A percentile compares a stretch with the other conserved stretches of the same genome.
Evolutionary conservation across 331 rosid genomes (phyloP).

Genomic region (Prunus yedoensis): DNA sequence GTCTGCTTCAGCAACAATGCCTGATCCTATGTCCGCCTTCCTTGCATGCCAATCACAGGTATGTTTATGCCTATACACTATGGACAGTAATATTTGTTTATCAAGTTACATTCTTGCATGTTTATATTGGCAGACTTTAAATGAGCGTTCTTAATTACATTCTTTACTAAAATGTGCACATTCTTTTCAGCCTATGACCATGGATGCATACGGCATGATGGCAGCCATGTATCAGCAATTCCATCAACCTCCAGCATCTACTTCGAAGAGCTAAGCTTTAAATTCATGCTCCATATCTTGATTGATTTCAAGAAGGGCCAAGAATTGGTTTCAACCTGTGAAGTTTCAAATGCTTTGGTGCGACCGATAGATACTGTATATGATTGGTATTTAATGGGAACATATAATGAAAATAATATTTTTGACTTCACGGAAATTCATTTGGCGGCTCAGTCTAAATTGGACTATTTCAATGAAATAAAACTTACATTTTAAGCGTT

Average conservation of each 20-base stretch:
- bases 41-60: conserved; percentile 81
- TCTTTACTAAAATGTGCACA: too few relatives aligned
- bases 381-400: background rate
- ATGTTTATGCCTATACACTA: background rate
- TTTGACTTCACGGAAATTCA: background rate
- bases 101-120: background rate
- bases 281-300: background rate
- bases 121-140: background rate
- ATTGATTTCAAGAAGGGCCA: background rate
- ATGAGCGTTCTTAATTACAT: too few relatives aligned
- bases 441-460: too few relatives aligned
- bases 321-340: background rate
- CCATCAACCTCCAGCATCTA: conserved; percentile 50
- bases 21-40: conserved; percentile 59
- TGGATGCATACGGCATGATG: conserved; percentile 73
- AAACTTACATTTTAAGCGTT: too few relatives aligned
- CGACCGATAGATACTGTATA: background rate
- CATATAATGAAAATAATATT: background rate
- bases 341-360: background rate
- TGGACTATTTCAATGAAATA: too few relatives aligned
- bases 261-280: conserved; percentile 42
- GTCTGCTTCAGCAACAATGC: conserved; percentile 31
- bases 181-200: conserved; percentile 57
- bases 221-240: conserved; percentile 72
- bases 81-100: too few relatives aligned